phyloP scores from a whole-genome alignment of 2,329 filamentous ascomycete genomes.

The Fusarium veterinarium region DNA sequence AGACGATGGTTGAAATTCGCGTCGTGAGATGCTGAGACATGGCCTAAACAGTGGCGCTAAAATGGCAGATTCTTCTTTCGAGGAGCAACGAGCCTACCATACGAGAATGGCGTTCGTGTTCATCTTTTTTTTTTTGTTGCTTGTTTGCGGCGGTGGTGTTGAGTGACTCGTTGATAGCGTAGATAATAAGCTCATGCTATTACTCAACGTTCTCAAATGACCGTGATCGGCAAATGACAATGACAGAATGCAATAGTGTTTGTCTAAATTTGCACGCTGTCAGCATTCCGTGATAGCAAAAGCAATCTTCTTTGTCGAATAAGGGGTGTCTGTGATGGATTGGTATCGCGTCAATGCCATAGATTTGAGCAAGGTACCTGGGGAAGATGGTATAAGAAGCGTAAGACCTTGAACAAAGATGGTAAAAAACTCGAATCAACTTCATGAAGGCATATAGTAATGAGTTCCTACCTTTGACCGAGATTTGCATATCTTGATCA shows the following conservation, averaged over 20 bases:
- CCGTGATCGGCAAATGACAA: not conserved
- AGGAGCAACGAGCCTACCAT: not conserved
- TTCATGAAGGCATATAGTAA: not conserved
- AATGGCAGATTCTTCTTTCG: not conserved
- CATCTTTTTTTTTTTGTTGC: not conserved
- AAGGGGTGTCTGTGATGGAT: not conserved
- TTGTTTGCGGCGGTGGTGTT: not conserved
- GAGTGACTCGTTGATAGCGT: not conserved
- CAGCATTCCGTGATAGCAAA: accelerated
- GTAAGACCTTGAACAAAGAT: accelerated
- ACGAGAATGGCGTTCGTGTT: not conserved
- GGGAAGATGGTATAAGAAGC: not conserved
- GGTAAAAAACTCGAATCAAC: accelerated
- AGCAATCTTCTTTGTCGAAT: not conserved
- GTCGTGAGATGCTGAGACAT: not conserved
- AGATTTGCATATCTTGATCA: not conserved
- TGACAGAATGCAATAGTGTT: accelerated
- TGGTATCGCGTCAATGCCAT: not conserved
- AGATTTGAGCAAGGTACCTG: not conserved
- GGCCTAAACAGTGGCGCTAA: not conserved
- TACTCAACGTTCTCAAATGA: not conserved
- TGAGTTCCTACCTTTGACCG: accelerated
- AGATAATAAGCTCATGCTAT: slow-evolving; percentile 28
- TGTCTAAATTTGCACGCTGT: accelerated
- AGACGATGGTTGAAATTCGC: not conserved